Evolutionary conservation across 805 yeast genomes (phyloP).

Genomic region (Candida stauntonica): DNA sequence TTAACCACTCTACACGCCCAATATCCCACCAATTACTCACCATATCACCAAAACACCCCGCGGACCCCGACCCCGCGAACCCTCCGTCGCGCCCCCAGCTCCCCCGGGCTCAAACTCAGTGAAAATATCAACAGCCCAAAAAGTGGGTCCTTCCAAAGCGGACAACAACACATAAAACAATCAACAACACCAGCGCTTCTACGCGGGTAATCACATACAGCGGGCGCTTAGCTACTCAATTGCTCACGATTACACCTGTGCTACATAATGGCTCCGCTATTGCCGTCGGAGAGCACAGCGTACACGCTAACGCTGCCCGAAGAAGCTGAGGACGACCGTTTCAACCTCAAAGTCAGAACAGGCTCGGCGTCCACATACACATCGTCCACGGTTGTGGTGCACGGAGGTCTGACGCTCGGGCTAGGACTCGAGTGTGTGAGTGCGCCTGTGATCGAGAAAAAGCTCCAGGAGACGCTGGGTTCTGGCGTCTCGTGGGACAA

Average conservation of each 20-base stretch:
- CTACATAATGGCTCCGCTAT: conserved; percentile 57
- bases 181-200: too few species aligned
- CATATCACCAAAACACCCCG: too few species aligned
- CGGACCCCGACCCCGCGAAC: too few species aligned
- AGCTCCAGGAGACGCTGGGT: conserved; percentile 6
- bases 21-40: too few species aligned
- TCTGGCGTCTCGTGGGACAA: conserved; percentile 5
- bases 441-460: conserved; percentile 13
- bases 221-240: too few species aligned
- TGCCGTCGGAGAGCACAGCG: conserved; percentile 61
- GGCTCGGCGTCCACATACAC: conserved; percentile 60
- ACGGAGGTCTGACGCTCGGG: conserved; percentile 60
- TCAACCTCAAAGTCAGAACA: conserved; percentile 55
- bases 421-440: conserved; percentile 15
- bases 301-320: conserved; percentile 55
- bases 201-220: too few species aligned
- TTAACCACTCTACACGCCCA: too few species aligned
- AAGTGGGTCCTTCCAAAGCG: too few species aligned
- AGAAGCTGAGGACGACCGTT: conserved; percentile 43
- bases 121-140: too few species aligned
- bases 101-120: too few species aligned
- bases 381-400: conserved; percentile 57
- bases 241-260: neutral
- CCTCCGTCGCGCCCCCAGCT: too few species aligned
- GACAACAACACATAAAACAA: too few species aligned